phyloP scores from a whole-genome alignment of 306 rosid species.

The Corylus heterophylla region DNA sequence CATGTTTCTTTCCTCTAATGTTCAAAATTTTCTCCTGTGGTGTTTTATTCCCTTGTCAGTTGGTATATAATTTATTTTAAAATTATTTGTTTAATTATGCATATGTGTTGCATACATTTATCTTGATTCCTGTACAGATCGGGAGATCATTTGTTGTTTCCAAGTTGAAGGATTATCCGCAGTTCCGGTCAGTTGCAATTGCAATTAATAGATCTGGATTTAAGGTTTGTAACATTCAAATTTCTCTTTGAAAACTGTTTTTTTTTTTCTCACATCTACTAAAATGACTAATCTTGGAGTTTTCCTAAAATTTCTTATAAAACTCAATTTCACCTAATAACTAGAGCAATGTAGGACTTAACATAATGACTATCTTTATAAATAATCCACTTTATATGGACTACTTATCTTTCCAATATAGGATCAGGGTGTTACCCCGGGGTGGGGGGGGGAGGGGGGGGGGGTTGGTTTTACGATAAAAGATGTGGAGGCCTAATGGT shows the following conservation, averaged over 20 bases:
- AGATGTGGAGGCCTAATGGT: not conserved
- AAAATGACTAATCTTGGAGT: too few species aligned
- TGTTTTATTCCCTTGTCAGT: conserved; percentile 4
- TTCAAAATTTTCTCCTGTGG: conserved; percentile 9
- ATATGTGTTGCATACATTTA: conserved; percentile 10
- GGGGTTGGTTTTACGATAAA: not conserved
- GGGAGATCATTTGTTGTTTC: conserved; percentile 88
- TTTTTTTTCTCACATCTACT: not conserved
- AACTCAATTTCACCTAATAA: too few species aligned
- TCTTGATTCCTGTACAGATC: conserved; percentile 54
- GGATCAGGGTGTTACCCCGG: too few species aligned
- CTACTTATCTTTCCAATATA: too few species aligned
- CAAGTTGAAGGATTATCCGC: conserved; percentile 94
- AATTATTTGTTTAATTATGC: not conserved
- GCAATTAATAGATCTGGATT: conserved; percentile 83
- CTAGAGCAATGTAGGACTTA: too few species aligned
- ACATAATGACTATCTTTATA: too few species aligned
- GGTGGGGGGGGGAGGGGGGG: too few species aligned
- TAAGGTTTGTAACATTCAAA: conserved; percentile 59
- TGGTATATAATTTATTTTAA: conserved; percentile 19
- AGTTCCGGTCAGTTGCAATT: conserved; percentile 79
- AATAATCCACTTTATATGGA: too few species aligned
- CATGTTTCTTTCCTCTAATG: not conserved
- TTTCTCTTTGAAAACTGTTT: conserved; percentile 8
- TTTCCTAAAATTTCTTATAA: too few species aligned